phyloP scores from a whole-genome alignment of 2,329 filamentous ascomycete genomes.

The Clonostachys solani region DNA sequence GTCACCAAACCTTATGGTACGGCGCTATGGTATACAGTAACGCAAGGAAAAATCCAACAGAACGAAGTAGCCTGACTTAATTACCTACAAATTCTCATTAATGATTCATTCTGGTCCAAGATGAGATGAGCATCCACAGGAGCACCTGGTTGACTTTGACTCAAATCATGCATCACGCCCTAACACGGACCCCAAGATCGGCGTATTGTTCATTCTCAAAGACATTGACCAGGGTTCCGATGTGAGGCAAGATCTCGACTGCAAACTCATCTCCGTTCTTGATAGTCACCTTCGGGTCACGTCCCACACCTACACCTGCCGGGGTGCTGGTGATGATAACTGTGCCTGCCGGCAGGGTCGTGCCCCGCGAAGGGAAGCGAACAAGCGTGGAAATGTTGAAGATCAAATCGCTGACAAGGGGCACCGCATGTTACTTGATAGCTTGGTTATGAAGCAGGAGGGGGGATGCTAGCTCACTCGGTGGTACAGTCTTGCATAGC shows the following conservation, averaged over 20 bases:
- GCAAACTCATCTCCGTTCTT: constrained; percentile 33
- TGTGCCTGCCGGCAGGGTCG: constrained; percentile 32
- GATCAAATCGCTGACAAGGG: constrained; percentile 40
- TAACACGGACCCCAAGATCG: no score
- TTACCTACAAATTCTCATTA: no score
- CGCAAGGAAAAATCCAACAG: no score
- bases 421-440: no score
- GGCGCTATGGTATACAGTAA: no score
- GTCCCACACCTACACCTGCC: constrained; percentile 32
- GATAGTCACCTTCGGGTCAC: constrained; percentile 28
- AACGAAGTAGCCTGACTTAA: no score
- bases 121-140: no score
- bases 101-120: no score
- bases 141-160: no score
- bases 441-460: constrained; percentile 19
- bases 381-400: constrained; percentile 42
- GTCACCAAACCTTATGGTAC: no score
- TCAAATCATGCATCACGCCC: no score
- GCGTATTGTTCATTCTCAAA: no score
- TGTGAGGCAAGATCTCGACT: constrained; percentile 34
- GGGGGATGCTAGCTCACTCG: constrained; percentile 16
- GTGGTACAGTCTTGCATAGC: constrained; percentile 39
- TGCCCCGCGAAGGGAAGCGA: constrained; percentile 35
- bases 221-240: constrained; percentile 32
- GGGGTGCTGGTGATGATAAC: constrained; percentile 38